Evolutionary conservation across 345 rosid species (phyloP).

Genomic region (Eucalyptus guilfoylei): DNA sequence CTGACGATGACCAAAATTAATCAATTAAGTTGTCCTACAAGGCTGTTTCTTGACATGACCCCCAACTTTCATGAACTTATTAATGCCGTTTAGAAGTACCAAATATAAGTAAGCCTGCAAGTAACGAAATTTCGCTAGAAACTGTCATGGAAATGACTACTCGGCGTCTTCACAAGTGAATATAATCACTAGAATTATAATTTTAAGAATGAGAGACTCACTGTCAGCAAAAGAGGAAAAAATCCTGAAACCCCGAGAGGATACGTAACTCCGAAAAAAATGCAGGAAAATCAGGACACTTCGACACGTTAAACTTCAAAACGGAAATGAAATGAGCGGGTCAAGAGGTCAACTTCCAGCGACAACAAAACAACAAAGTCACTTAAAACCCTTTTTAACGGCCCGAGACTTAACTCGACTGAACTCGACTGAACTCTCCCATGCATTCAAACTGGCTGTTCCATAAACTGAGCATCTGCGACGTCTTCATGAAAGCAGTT

Average conservation of each 20-base stretch:
- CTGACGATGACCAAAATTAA: background rate
- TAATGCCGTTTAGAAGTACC: background rate
- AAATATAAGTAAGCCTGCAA: background rate
- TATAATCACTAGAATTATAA: background rate
- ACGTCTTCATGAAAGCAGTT: background rate
- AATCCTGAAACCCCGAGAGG: background rate
- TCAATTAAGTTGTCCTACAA: background rate
- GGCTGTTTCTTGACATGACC: background rate
- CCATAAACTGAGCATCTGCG: background rate
- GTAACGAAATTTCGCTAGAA: background rate
- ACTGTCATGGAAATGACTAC: background rate
- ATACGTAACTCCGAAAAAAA: background rate
- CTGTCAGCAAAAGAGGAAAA: background rate
- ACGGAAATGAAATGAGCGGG: background rate
- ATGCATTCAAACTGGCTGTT: background rate
- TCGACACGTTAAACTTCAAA: background rate
- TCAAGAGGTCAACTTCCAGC: background rate
- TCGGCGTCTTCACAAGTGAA: background rate
- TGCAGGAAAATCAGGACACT: background rate
- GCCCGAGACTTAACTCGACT: background rate
- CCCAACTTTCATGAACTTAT: background rate
- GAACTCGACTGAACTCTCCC: background rate
- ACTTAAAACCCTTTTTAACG: background rate
- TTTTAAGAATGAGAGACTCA: background rate
- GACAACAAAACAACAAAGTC: background rate